Base-by-base conservation (phyloP, 352 stramenopile genomes). In the Pythium dissimile region DNA sequence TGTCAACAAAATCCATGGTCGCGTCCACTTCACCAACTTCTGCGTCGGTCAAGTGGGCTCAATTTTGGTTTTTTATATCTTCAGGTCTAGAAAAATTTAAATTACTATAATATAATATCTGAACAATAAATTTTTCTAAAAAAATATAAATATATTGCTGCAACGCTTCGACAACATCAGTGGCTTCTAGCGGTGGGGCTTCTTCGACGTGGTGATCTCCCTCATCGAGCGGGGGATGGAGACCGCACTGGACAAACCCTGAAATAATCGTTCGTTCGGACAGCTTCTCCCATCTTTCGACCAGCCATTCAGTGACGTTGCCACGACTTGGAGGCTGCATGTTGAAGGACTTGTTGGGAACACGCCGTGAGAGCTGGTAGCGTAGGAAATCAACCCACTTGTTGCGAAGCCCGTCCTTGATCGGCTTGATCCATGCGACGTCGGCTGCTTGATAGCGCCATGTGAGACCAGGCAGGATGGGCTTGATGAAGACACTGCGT, bases 371-470 rank as follows among this genome's bases (percentile, higher is more conserved):
- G 16, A 63, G 49, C 20, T 68, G 60, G 24, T 45, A 12, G 8
- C 31, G 38, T 0, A 63, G 41, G 26, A 32, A 16, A 0, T 51
- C 47, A 15, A 69, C 45, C 54, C 62, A 69, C 16, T 13, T 24
- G 0, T 9, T 8, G 1, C 62, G 54, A 2, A 69, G 31, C 15
- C 32, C 3, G 8, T 45, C 41, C 37, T 74, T 69, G 6, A 71
- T 27, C 9, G 62, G 62, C 32, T 62, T 58, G 9, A 66, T 62
- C 55, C 62, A 66, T 1, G 44, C 46, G 3, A 66, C 57, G 26
- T 70, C 51, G 1, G 62, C 51, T 16, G 62, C 62, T 34, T 74
- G 62, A 27, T 48, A 65, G 1, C 59, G 50, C 34, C 48, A 61
- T 15, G 64, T 68, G 1, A 54, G 51, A 16, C 32, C 41, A 23